Evolutionary conservation across 345 rosid species (phyloP), one percentile per base, ranked within the genome.

Genomic region (Arabis hirsuta): DNA sequence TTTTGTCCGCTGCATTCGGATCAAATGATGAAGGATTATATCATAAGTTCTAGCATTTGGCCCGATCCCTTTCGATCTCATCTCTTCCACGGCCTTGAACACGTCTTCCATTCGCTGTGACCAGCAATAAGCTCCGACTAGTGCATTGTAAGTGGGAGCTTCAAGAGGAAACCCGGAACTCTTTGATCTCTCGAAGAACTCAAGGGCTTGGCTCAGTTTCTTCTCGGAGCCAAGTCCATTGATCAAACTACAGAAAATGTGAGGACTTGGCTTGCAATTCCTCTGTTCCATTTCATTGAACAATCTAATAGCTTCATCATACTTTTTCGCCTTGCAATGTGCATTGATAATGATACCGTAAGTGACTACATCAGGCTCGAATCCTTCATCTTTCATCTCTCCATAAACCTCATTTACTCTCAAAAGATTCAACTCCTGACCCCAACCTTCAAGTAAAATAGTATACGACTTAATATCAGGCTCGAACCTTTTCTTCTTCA

Each of bases 381-480:
- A 87, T 5, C 98, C 97, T 65, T 87, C 87, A 7, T 73, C 90
- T 71, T 76, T 89, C 91, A 90, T 93, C 79, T 89, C 89, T 59
- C 80, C 69, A 13, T 85, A 84, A 51, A 84, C 91, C 74, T 90
- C 96, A 38, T 82, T 80, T 57, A 90, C 65, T 54, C 84, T 85
- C 79, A 77, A 74, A 61, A 87, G 72, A 73, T 87, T 83, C 75
- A 65, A 76, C 73, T 81, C 91, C 65, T 81, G 86, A 41, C 96
- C 90, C 94, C 97, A 93, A 12, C 98, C 95, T 79, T 90, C 91
- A 20, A 90, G 82, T 73, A 90, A 76, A 74, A 90, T 90, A 7
- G 97, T 84, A 29, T 80, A 89, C 1, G 92, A 82, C 84, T 89
- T 89, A 2, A 89, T 69, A 78, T 89, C 91, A 20, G 95, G 87